Evolutionary conservation across 768 basidiomycete genomes (phyloP).

Genomic region (Mycena haematopus): DNA sequence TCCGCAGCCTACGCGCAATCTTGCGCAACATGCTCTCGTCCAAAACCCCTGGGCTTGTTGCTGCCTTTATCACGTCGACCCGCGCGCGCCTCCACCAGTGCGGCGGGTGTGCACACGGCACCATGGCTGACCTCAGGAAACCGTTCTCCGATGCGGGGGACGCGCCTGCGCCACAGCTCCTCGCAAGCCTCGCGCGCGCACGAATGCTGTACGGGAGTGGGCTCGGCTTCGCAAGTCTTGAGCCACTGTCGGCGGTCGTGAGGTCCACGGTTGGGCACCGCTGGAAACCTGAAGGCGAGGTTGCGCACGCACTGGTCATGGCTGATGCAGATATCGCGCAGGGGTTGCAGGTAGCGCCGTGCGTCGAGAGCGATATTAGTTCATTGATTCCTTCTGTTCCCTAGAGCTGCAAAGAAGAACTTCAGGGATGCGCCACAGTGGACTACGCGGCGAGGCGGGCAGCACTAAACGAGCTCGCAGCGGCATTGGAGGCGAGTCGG

Average conservation of each 20-base stretch:
- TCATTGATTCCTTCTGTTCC: not conserved
- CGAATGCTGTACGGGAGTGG: conserved; percentile 80
- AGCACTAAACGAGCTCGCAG: conserved; percentile 56
- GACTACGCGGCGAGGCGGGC: conserved; percentile 59
- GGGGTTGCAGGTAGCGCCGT: conserved; percentile 66
- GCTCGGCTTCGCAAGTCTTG: conserved; percentile 72
- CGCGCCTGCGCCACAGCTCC: conserved; percentile 59
- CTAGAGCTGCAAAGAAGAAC: conserved; percentile 61
- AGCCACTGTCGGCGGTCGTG: conserved; percentile 63
- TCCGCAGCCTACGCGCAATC: conserved; percentile 72
- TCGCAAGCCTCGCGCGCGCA: conserved; percentile 60
- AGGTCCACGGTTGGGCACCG: conserved; percentile 63
- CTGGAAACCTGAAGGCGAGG: conserved; percentile 67
- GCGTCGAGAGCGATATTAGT: not conserved
- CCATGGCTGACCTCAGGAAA: conserved; percentile 51
- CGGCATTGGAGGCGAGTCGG: conserved; percentile 61
- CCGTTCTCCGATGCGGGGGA: conserved; percentile 47
- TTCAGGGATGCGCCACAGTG: conserved; percentile 58
- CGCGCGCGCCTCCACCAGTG: conserved; percentile 43
- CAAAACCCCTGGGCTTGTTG: conserved; percentile 63
- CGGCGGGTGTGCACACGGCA: conserved; percentile 38
- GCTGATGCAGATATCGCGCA: conserved; percentile 83
- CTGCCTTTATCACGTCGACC: conserved; percentile 70
- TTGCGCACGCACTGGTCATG: conserved; percentile 63
- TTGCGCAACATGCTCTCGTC: conserved; percentile 75